A percentile compares a stretch with the other conserved stretches of the same genome.
These are phyloP conservation scores for Sphaerostilbella broomeana DNA, from an alignment of 2,329 filamentous ascomycete species.

Conservation along the genomic window DNA sequence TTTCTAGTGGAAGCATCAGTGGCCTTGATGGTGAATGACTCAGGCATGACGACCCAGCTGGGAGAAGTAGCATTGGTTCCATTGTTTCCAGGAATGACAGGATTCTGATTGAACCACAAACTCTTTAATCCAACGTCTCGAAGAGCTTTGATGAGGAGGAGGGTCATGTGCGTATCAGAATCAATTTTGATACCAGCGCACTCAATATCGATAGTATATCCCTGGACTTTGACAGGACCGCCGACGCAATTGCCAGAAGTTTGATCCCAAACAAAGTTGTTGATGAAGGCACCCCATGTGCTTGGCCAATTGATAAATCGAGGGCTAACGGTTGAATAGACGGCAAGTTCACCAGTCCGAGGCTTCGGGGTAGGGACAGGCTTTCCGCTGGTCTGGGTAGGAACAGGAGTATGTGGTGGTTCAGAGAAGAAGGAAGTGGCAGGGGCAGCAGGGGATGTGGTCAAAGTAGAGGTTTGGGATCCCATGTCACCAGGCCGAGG, in stretches of 20 bases:
- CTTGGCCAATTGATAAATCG: constrained; percentile 35
- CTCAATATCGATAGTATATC: constrained; percentile 31
- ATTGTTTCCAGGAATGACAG: constrained; percentile 28
- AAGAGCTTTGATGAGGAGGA: constrained; percentile 33
- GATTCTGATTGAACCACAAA: constrained; percentile 35
- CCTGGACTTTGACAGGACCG: constrained; percentile 27
- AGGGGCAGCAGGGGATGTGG: constrained; percentile 26
- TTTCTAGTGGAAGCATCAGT: constrained; percentile 27
- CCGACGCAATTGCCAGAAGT: constrained; percentile 29
- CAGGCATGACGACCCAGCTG: constrained; percentile 35
- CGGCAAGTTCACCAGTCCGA: constrained; percentile 24
- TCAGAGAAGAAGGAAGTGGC: constrained; percentile 28
- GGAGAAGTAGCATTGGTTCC: constrained; percentile 22
- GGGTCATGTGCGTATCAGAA: constrained; percentile 34
- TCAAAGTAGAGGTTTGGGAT: constrained; percentile 28
- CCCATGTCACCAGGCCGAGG: constrained; percentile 30
- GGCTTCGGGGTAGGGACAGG: constrained; percentile 27
- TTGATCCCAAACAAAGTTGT: constrained; percentile 35
- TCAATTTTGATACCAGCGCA: constrained; percentile 33
- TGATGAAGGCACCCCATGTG: constrained; percentile 33
- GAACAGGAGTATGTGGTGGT: constrained; percentile 20
- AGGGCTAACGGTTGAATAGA: constrained; percentile 30
- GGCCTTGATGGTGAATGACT: constrained; percentile 30
- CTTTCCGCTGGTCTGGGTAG: constrained; percentile 20
- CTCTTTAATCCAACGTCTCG: constrained; percentile 32